Evolutionary conservation across 164 flowering plant species (phyloP).

Genomic region (Vitis rupestris): DNA sequence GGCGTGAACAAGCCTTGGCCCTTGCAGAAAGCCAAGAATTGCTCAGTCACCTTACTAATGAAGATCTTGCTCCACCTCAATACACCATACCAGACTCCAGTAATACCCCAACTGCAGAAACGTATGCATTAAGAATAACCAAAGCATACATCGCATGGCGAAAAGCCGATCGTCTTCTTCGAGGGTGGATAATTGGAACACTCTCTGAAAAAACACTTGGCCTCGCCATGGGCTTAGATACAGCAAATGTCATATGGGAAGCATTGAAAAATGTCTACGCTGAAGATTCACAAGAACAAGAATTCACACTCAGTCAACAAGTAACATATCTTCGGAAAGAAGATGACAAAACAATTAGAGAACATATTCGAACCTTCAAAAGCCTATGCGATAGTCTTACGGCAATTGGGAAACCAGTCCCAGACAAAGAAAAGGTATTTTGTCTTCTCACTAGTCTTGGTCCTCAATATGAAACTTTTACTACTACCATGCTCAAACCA

Average conservation of each 20-base stretch:
- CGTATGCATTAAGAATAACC: not conserved
- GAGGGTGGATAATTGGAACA: constrained; percentile 6
- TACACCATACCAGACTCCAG: not conserved
- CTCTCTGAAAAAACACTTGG: not conserved
- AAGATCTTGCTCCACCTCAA: too few relatives aligned
- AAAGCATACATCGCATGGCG: not conserved
- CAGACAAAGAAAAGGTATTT: not conserved
- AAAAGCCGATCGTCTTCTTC: not conserved
- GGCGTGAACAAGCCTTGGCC: too few relatives aligned
- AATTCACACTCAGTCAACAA: not conserved
- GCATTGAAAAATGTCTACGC: not conserved
- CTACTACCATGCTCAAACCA: too few relatives aligned
- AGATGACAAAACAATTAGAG: not conserved
- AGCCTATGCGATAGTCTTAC: not conserved
- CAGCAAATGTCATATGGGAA: too few relatives aligned
- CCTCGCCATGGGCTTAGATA: too few relatives aligned
- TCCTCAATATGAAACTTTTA: not conserved
- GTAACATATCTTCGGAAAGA: not conserved
- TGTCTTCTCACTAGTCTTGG: not conserved
- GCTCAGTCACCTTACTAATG: too few relatives aligned
- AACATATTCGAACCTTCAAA: not conserved
- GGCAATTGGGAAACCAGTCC: too few relatives aligned
- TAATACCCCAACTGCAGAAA: not conserved
- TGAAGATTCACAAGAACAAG: not conserved
- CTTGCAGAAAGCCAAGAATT: too few relatives aligned